Evolutionary conservation across 768 basidiomycete species (phyloP).

Genomic region (Dentipellis sp.): DNA sequence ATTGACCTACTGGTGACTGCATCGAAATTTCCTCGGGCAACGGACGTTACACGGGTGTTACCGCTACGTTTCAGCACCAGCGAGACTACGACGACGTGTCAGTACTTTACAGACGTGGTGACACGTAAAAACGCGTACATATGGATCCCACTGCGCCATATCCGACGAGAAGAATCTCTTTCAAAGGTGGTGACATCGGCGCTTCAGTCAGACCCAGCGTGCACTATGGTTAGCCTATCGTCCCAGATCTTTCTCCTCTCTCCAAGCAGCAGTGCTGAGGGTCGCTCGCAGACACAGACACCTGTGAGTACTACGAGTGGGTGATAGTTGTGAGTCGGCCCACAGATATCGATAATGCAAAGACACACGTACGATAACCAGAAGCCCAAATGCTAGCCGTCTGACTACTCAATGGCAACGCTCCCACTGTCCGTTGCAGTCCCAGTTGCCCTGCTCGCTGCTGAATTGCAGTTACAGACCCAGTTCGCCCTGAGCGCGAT

Average conservation of each 20-base stretch:
- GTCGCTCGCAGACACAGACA: neutral
- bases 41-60: constrained; percentile 52
- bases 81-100: constrained; percentile 32
- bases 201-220: neutral
- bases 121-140: constrained; percentile 27
- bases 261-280: too few species aligned
- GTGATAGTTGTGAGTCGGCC: neutral
- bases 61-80: constrained; percentile 45
- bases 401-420: neutral
- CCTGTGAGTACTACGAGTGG: neutral
- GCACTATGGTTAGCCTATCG: neutral
- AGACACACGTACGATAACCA: neutral
- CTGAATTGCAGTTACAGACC: too few species aligned
- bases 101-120: neutral
- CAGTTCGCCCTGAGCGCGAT: too few species aligned
- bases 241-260: neutral
- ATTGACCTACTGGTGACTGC: constrained; percentile 32
- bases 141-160: constrained; percentile 60
- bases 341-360: neutral
- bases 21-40: constrained; percentile 65
- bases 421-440: neutral
- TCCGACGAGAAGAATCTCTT: constrained; percentile 52
- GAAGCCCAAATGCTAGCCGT: too few species aligned
- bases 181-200: neutral
- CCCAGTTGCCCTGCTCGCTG: too few species aligned